Base-by-base conservation (phyloP, 495 filamentous ascomycete species). In the Cetradonia linearis region DNA sequence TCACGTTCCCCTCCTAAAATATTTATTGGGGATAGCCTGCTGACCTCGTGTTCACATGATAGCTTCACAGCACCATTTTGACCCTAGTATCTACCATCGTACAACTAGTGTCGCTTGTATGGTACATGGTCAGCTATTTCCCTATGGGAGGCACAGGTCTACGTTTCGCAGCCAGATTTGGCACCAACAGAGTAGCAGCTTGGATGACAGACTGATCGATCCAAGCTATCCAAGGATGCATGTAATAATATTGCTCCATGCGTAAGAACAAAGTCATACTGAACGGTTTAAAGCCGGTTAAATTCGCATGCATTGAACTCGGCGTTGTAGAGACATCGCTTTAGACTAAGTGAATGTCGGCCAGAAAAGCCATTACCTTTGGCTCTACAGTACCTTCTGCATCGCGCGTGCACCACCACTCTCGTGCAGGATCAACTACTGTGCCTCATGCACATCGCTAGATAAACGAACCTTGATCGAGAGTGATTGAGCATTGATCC, bases 41-140 rank as follows among this genome's bases (percentile, higher is more conserved):
- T 66, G 63, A 66, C 62, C 50, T 55, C 23, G 46, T 31, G 60
- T 52, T 49, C 56, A 64, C 54, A 48, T 63, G 61, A 64, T 66
- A 96, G 92, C 82, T 91, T 62, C 84, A 86, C 68, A 86, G 73
- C 66, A 87, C 86, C 31, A 66, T 92, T 65, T 83, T 96, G 61
- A 96, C 93, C 31, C 74, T 97, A 36, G 72, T 96, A 63, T 85
- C 89, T 27, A 83, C 87, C 53, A 78, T 96, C 63, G 74, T 88
- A 67, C 93, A 98, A 70, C 74, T 96, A 55, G 84, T 82, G 55
- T 84, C 85, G 55, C 77, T 97, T 49, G 60, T 91, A 31, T 98
- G 93, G 92, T 97, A 97, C 73, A 77, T 95, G 11, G 86, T 98
- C 72, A 93, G 87, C 74, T 98, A 98, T 75, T 98, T 98, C 70